Evolutionary conservation across 139 green algal genomes (phyloP).

Genomic region (Chlamydomonas incerta): DNA sequence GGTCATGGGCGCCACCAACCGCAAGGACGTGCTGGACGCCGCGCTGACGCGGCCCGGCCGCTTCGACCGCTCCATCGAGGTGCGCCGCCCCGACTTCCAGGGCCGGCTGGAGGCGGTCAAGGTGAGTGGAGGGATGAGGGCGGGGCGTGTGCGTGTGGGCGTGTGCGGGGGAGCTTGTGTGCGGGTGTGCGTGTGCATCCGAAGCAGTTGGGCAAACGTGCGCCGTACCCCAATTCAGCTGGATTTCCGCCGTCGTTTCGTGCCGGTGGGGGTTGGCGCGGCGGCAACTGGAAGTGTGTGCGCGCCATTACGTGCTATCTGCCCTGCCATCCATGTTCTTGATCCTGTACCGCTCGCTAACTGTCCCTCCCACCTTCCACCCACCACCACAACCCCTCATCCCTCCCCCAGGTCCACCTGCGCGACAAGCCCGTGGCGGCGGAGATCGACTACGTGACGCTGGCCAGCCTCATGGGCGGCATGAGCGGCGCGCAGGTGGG

Average conservation of each 20-base stretch:
- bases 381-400: no score
- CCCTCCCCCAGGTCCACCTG: slow-evolving; percentile 55
- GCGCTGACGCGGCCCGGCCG: slow-evolving; percentile 90
- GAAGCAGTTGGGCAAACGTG: no score
- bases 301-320: no score
- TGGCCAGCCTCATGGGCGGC: slow-evolving; percentile 62
- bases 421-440: slow-evolving; percentile 60
- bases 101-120: slow-evolving; percentile 80
- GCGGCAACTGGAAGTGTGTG: no score
- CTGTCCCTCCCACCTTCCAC: no score
- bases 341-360: no score
- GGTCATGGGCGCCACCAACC: slow-evolving; percentile 95
- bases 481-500: slow-evolving; percentile 59
- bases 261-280: no score
- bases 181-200: neutral
- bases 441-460: slow-evolving; percentile 61
- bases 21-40: slow-evolving; percentile 92
- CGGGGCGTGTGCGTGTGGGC: no score
- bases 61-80: slow-evolving; percentile 88
- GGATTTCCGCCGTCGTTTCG: no score
- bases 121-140: neutral
- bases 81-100: slow-evolving; percentile 77
- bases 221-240: no score
- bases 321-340: no score
- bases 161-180: no score